Percentiles rank a stretch among this genome's conserved stretches.
phyloP scores from a whole-genome alignment of 2,329 filamentous ascomycete genomes.

The Colletotrichum melonis region DNA sequence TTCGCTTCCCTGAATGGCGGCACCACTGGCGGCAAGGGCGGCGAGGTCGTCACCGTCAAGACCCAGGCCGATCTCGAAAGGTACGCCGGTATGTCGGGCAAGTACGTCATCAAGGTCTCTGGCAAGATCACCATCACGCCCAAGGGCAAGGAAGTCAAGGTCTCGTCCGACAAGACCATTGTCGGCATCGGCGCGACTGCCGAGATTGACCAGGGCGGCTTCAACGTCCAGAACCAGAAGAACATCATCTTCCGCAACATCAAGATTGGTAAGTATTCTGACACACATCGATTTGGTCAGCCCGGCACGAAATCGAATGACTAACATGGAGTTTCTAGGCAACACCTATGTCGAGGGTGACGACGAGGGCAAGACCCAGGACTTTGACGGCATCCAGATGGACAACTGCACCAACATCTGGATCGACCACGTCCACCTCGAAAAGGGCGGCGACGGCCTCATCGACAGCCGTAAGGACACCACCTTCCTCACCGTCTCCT shows the following conservation, averaged over 20 bases:
- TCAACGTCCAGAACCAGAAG: constrained; percentile 37
- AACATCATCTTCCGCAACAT: constrained; percentile 42
- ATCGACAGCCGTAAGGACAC: constrained; percentile 43
- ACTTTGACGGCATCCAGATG: constrained; percentile 41
- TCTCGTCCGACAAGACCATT: constrained; percentile 40
- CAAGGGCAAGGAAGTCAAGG: constrained; percentile 37
- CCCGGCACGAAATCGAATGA: too few species aligned
- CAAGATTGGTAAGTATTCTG: constrained; percentile 36
- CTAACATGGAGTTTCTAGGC: background rate
- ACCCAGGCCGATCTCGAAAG: constrained; percentile 39
- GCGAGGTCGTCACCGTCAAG: constrained; percentile 37
- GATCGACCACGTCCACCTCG: constrained; percentile 42
- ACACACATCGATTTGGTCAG: background rate
- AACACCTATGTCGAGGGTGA: constrained; percentile 31
- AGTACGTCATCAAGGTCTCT: constrained; percentile 40
- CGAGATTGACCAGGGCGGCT: constrained; percentile 40
- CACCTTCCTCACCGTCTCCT: constrained; percentile 41
- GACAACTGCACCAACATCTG: constrained; percentile 40
- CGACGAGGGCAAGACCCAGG: constrained; percentile 40
- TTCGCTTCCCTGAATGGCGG: constrained; percentile 41
- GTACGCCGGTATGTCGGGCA: constrained; percentile 37
- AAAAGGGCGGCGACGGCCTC: constrained; percentile 40
- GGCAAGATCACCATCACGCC: constrained; percentile 39
- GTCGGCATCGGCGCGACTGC: constrained; percentile 39
- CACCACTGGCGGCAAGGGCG: constrained; percentile 39